These are phyloP conservation scores for Anacardium occidentale DNA, from an alignment of 345 rosid genomes.

Conservation along the genomic window DNA sequence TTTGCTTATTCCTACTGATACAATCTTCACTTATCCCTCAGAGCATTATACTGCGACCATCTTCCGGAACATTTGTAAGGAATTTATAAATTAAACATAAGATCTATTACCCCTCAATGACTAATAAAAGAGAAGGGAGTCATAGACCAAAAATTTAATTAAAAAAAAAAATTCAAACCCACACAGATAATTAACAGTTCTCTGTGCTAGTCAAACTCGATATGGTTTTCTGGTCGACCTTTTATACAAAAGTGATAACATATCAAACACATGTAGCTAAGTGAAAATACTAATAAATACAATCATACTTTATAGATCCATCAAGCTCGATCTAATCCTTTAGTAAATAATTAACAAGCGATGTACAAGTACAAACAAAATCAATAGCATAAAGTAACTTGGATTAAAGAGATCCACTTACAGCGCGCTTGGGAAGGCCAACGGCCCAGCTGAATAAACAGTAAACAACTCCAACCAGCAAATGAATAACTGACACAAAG, in stretches of 20 bases:
- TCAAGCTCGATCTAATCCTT: not conserved
- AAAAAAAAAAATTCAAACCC: too few relatives aligned
- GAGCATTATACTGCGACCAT: too few relatives aligned
- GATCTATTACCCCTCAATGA: too few relatives aligned
- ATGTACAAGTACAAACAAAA: not conserved
- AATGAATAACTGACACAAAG: conserved; percentile 89
- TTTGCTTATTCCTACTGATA: not conserved
- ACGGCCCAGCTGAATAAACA: conserved; percentile 88
- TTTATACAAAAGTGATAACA: not conserved
- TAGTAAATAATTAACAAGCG: too few relatives aligned
- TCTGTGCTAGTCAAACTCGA: too few relatives aligned
- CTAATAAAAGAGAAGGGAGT: too few relatives aligned
- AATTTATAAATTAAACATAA: too few relatives aligned
- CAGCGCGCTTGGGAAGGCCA: conserved; percentile 97
- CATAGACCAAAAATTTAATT: too few relatives aligned
- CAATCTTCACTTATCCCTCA: not conserved
- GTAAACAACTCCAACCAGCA: conserved; percentile 89
- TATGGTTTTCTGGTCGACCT: too few relatives aligned
- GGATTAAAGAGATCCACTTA: conserved; percentile 39
- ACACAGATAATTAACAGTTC: too few relatives aligned
- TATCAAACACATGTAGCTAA: not conserved
- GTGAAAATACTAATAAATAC: not conserved
- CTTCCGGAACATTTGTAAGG: too few relatives aligned
- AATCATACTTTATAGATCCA: not conserved
- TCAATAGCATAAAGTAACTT: not conserved